A percentile compares a stretch with the other conserved stretches of the same genome.
phyloP scores from a whole-genome alignment of 345 rosid species.

The Excoecaria cochinchinensis region DNA sequence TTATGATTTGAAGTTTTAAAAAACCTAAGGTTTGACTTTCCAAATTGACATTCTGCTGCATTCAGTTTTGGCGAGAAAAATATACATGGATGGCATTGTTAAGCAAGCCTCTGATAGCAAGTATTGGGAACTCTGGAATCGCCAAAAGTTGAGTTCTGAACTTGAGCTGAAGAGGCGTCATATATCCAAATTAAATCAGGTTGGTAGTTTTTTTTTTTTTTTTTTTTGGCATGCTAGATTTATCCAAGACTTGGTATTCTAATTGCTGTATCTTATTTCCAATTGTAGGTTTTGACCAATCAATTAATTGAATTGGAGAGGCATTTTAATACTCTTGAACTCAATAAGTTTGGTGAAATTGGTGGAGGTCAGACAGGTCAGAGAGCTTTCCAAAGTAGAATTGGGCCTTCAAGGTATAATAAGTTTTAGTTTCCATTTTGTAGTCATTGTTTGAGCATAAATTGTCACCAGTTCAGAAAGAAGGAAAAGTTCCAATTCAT shows the following conservation, averaged over 20 bases:
- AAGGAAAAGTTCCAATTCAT: not conserved
- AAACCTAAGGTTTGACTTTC: not conserved
- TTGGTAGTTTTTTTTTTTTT: constrained; percentile 25
- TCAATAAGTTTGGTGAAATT: constrained; percentile 66
- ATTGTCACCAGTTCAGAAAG: not conserved
- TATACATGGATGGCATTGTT: constrained; percentile 68
- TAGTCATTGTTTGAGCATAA: not conserved
- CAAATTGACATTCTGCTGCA: constrained; percentile 21
- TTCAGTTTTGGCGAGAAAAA: constrained; percentile 80
- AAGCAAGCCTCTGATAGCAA: constrained; percentile 82
- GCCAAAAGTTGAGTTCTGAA: constrained; percentile 77
- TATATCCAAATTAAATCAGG: constrained; percentile 70
- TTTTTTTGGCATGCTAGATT: constrained; percentile 10
- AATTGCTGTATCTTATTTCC: constrained; percentile 19
- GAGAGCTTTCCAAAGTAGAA: constrained; percentile 49
- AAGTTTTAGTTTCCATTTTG: constrained; percentile 9
- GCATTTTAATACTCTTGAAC: constrained; percentile 83
- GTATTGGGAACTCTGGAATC: constrained; percentile 90
- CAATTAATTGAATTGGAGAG: constrained; percentile 83
- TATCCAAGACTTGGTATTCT: constrained; percentile 19
- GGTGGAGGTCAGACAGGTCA: constrained; percentile 44
- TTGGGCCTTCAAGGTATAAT: constrained; percentile 65
- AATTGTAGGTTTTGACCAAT: constrained; percentile 73
- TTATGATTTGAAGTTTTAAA: not conserved
- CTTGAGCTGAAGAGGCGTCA: constrained; percentile 72